Evolutionary conservation across 2,329 filamentous ascomycete species (phyloP).

Genomic region (Albifimbria verrucaria): DNA sequence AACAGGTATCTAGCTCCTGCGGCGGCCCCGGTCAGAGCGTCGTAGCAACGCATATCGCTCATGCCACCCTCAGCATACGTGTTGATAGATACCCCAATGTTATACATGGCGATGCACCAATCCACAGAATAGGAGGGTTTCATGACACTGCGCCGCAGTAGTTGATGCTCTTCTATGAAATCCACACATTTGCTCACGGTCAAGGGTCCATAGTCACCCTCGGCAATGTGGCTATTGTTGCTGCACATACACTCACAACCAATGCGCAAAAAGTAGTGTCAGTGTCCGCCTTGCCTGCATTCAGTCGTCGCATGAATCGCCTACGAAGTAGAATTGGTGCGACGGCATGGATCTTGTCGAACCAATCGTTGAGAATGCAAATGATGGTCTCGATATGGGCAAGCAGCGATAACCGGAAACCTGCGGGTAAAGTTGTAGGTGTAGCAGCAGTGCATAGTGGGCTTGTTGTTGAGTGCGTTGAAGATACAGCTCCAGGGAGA

Average conservation of each 20-base stretch:
- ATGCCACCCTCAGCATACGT: slow-evolving; percentile 9
- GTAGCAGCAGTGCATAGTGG: background rate
- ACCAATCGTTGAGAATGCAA: slow-evolving; percentile 28
- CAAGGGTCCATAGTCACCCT: slow-evolving; percentile 20
- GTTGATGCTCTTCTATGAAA: slow-evolving; percentile 23
- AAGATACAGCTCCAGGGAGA: background rate
- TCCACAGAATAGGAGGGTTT: slow-evolving; percentile 24
- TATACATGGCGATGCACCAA: slow-evolving; percentile 33
- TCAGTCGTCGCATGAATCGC: slow-evolving; percentile 24
- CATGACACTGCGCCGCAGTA: slow-evolving; percentile 16
- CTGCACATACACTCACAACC: slow-evolving; percentile 31
- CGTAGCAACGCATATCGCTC: slow-evolving; percentile 16
- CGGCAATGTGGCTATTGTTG: slow-evolving; percentile 27
- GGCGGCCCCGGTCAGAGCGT: slow-evolving; percentile 20
- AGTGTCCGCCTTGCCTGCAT: slow-evolving; percentile 17
- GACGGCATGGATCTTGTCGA: slow-evolving; percentile 31
- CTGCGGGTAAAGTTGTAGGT: background rate
- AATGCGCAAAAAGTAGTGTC: slow-evolving; percentile 28
- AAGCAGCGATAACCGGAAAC: slow-evolving; percentile 10
- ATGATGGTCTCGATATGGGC: slow-evolving; percentile 11
- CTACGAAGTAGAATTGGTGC: slow-evolving; percentile 29
- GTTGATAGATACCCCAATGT: slow-evolving; percentile 23
- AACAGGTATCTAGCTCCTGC: slow-evolving; percentile 26
- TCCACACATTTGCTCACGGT: slow-evolving; percentile 24
- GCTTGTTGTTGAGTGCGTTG: background rate